Base-by-base conservation (phyloP, 805 yeast genomes). In the Brettanomyces anomalus region DNA sequence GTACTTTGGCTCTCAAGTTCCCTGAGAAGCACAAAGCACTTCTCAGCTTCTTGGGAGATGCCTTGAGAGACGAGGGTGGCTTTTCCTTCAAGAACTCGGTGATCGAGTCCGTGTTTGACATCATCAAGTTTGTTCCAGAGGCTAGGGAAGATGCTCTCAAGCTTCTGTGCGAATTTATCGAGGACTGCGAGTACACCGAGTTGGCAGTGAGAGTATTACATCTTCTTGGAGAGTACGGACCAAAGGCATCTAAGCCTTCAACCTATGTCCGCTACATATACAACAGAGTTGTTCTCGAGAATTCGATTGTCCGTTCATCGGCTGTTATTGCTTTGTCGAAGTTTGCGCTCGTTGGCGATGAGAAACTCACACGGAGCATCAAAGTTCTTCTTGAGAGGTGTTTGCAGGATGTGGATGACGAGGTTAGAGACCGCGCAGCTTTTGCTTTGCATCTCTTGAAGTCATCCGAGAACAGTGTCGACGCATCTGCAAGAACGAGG, bases 361-460 rank as follows among this genome's bases (percentile, higher is more conserved):
- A 74, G 14, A 70, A 73, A 21, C 76, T 89, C 48, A 68, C 75
- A 43, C 71, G 73, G 48, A 82, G 88, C 43, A 84, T 90, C 53
- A 72, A 73, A 52, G 82, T 84, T 46, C 72, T 93, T 53, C 74
- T 93, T 52, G 72, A 73, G 46, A 80, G 97, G 67, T 87, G 95
- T 52, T 74, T 88, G 50, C 84, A 76, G 50, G 98, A 90, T 63
- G 76, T 72, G 37, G 96, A 90, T 61, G 98, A 90, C 64, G 98
- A 90, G 66, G 98, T 93, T 30, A 86, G 98, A 70, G 98, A 90
- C 61, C 81, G 98, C 61, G 97, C 98, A 8, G 84, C 95, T 3
- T 70, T 90, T 52, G 81, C 95, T 2, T 72, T 90, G 57, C 74
- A 77, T 49, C 76, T 88, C 47, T 73, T 85, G 28, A 58, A 31